Base-by-base conservation (phyloP, 176 grass and related monocot genomes). In the Olyra latifolia region DNA sequence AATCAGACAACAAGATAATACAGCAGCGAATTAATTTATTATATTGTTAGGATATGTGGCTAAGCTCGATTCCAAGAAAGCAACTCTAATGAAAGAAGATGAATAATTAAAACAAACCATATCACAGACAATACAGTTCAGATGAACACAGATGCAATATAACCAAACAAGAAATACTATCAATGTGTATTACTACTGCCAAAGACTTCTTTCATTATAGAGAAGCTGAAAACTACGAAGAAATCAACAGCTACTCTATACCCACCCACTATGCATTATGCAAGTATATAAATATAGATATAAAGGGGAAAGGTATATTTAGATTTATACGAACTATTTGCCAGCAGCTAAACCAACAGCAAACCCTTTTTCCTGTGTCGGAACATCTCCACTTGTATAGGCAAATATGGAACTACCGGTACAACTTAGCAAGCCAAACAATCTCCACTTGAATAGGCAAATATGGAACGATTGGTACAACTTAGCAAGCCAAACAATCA, bases 1-100 rank as follows among this genome's bases (percentile, higher is more conserved):
- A 72, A 84, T 79, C 60, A 74, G 41, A 25, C 15, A 72, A 58
- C 13, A 78, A 46, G 12, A 69, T 74, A 74, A 85, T 27, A 40
- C 14, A 63, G 71, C 7, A 58, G 11, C 58, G 8, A 63, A 77
- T 80, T 67, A 68, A 78, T 40, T 54, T 27, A 71, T 69, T 40
- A 70, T 27, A 77, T 62, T 40, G 41, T 56, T 43, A 4, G 68
- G 65, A 77, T 78, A 57, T 39, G 28, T 29, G 47, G 17, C 48
- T 40, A 58, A 0, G 66, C n/a, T 11, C 38, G 11, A 44, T 15
- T 44, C 11, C 62, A 61, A 72, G 38, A 78, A 79, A 54, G 11
- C 39, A 66, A 43, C 39, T 66, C 30, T 62, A 48, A 62, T 53
- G 30, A 43, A 77, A 85, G 66, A 63, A 4, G 42, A 85, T 71